A percentile compares a stretch with the other conserved stretches of the same genome.
These are phyloP conservation scores for Candida anglica DNA, from an alignment of 805 yeast species.

Conservation along the genomic window DNA sequence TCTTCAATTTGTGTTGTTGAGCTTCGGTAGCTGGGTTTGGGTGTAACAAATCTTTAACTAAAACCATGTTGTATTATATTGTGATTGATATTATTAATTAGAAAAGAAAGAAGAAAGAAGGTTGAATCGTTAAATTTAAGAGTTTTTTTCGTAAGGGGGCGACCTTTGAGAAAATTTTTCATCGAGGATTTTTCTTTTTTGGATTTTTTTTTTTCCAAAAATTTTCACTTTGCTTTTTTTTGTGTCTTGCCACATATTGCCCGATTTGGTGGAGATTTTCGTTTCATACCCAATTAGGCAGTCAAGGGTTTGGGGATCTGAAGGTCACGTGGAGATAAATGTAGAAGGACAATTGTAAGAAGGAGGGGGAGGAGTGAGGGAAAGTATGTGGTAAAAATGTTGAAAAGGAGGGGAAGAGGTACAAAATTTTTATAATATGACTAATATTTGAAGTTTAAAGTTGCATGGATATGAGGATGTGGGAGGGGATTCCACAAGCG, in stretches of 20 bases:
- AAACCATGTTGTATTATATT: constrained; percentile 22
- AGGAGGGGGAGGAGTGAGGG: too few relatives aligned
- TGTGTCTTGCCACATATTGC: constrained; percentile 6
- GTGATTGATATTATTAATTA: neutral
- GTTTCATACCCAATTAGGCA: neutral
- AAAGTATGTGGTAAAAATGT: neutral
- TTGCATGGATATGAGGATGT: too few relatives aligned
- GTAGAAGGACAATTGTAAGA: too few relatives aligned
- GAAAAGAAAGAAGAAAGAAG: too few relatives aligned
- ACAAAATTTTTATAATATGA: too few relatives aligned
- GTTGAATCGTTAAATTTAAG: too few relatives aligned
- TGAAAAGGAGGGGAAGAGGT: neutral
- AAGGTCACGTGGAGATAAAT: neutral
- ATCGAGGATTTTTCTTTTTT: neutral
- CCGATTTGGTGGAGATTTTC: neutral
- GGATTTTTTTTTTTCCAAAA: neutral
- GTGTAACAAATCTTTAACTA: constrained; percentile 42
- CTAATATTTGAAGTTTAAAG: too few relatives aligned
- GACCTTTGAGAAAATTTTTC: neutral
- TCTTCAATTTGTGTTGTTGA: constrained; percentile 34
- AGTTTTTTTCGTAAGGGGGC: too few relatives aligned
- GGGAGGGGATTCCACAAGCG: too few relatives aligned
- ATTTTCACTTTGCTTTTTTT: neutral
- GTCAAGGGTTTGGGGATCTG: neutral
- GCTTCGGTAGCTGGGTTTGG: constrained; percentile 36